A percentile compares a stretch with the other conserved stretches of the same genome.
phyloP scores from a whole-genome alignment of 225 moss, liverwort and hornwort species.

The Rhytidiadelphus loreus region DNA sequence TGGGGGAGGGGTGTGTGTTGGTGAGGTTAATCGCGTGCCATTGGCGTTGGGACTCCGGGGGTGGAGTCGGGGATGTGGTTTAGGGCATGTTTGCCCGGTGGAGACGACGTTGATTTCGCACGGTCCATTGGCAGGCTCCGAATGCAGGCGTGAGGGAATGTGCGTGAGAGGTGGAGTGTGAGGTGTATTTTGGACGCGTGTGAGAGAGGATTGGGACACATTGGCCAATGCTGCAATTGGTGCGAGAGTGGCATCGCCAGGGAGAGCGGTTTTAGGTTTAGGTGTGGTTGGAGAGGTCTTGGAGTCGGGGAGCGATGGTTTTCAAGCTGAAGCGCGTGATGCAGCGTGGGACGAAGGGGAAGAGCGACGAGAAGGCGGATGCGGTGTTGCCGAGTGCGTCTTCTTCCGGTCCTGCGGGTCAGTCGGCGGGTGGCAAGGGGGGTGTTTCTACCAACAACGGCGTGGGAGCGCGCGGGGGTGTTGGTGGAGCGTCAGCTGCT shows the following conservation, averaged over 20 bases:
- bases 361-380: neutral
- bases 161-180: neutral
- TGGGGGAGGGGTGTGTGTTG: neutral
- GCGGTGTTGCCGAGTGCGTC: neutral
- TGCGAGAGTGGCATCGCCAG: neutral
- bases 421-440: no score
- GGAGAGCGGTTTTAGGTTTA: constrained; percentile 4
- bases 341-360: neutral
- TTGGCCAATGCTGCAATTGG: neutral
- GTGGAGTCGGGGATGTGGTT: neutral
- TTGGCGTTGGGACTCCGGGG: neutral
- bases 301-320: neutral
- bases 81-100: neutral
- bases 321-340: neutral
- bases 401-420: no score
- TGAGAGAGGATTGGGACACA: neutral
- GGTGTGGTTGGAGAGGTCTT: neutral
- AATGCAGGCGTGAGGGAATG: neutral
- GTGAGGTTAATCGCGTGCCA: neutral
- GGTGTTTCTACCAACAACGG: no score
- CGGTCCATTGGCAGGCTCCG: neutral
- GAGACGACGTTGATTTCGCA: neutral
- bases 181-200: neutral
- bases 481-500: no score
- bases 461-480: no score